These are phyloP conservation scores for Jacaranda mimosifolia DNA, from an alignment of 257 asterid genomes.

Conservation along the genomic window DNA sequence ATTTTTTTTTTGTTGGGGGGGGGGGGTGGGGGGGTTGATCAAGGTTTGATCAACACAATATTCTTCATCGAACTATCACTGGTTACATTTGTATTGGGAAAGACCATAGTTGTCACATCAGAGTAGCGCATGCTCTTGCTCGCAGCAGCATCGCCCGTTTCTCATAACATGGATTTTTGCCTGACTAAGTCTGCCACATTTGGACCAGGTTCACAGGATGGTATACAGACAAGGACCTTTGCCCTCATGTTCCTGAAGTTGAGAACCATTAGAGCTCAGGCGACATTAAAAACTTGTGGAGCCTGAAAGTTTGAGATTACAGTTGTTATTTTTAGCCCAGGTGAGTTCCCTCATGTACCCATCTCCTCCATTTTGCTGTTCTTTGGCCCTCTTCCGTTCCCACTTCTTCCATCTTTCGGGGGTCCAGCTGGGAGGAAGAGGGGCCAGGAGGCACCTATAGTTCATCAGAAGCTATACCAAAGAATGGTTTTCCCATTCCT, in stretches of 20 bases:
- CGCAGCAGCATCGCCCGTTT: neutral
- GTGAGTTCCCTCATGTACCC: neutral
- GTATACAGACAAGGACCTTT: neutral
- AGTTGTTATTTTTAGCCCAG: neutral
- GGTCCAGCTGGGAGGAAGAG: neutral
- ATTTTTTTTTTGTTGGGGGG: no score
- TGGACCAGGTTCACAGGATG: neutral
- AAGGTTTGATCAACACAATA: slow-evolving; percentile 81
- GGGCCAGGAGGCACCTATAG: neutral
- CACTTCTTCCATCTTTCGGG: neutral
- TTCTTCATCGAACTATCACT: slow-evolving; percentile 75
- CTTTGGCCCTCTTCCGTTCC: neutral
- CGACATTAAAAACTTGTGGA: neutral
- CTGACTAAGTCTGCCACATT: neutral
- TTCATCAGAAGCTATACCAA: slow-evolving; percentile 17
- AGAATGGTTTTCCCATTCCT: neutral
- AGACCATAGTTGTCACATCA: slow-evolving; percentile 58
- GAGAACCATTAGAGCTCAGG: slow-evolving; percentile 3
- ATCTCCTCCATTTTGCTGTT: neutral
- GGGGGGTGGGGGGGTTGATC: slow-evolving; percentile 92
- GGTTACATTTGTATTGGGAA: slow-evolving; percentile 74
- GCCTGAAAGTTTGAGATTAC: neutral
- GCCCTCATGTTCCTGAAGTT: neutral
- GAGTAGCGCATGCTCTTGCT: slow-evolving; percentile 25
- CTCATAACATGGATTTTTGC: neutral